phyloP scores from a whole-genome alignment of 805 yeast genomes.

The Sugiyamaella floridensis region DNA sequence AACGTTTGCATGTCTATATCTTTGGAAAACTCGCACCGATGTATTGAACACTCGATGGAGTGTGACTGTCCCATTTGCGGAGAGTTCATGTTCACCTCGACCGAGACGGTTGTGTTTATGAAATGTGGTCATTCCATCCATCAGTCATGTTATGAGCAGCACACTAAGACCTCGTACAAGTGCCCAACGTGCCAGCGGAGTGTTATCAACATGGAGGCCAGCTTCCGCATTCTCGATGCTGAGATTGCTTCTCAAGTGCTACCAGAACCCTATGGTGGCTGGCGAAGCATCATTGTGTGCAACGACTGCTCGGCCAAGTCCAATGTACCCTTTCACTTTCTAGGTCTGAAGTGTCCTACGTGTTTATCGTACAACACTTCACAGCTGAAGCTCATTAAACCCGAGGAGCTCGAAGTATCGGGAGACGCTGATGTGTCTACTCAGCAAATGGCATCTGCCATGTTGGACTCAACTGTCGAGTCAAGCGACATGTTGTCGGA shows the following conservation, averaged over 20 bases:
- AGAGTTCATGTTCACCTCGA: conserved; percentile 81
- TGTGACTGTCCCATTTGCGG: conserved; percentile 91
- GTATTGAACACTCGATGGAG: conserved; percentile 82
- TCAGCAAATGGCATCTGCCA: background rate
- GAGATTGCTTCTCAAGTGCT: conserved; percentile 71
- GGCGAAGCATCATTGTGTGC: conserved; percentile 64
- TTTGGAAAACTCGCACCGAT: conserved; percentile 67
- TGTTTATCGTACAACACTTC: conserved; percentile 85
- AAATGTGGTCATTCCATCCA: conserved; percentile 92
- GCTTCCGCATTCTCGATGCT: conserved; percentile 77
- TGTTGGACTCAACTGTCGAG: background rate
- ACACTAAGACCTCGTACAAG: conserved; percentile 75
- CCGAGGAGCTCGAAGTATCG: conserved; percentile 42
- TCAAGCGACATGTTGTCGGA: conserved; percentile 1
- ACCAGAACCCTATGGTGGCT: conserved; percentile 70
- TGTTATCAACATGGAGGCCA: conserved; percentile 78
- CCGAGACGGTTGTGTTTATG: conserved; percentile 82
- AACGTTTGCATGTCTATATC: conserved; percentile 82
- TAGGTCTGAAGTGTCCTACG: conserved; percentile 82
- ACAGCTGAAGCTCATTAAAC: conserved; percentile 62
- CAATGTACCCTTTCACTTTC: conserved; percentile 65
- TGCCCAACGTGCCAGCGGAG: conserved; percentile 89
- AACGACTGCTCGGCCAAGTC: conserved; percentile 86
- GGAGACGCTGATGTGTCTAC: background rate
- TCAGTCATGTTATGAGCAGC: conserved; percentile 72